Evolutionary conservation across 768 basidiomycete genomes (phyloP).

Genomic region (Favolaschia claudopus): DNA sequence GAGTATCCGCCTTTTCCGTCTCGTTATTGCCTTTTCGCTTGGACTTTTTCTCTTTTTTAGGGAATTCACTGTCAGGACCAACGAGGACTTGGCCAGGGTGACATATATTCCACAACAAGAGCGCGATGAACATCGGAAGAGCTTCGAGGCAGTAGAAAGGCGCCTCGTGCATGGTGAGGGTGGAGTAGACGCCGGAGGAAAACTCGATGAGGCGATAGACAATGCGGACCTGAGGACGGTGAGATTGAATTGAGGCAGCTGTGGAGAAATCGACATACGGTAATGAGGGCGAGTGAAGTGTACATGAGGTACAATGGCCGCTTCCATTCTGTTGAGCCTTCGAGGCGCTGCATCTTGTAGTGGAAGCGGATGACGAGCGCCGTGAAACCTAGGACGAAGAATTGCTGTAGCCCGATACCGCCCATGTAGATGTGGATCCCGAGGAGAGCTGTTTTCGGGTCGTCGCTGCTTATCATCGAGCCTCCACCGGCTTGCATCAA

Average conservation of each 20-base stretch:
- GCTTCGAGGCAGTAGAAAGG: constrained; percentile 32
- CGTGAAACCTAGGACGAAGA: constrained; percentile 31
- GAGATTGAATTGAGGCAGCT: neutral
- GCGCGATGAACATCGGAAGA: constrained; percentile 30
- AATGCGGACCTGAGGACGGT: constrained; percentile 24
- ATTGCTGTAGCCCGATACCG: constrained; percentile 33
- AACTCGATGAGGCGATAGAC: constrained; percentile 33
- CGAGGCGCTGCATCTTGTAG: constrained; percentile 13
- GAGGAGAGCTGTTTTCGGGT: neutral
- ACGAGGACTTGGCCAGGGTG: constrained; percentile 32
- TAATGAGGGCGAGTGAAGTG: constrained; percentile 29
- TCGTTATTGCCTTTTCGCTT: too few species aligned
- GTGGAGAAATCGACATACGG: constrained; percentile 11
- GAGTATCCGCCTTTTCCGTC: neutral
- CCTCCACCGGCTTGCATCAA: constrained; percentile 30
- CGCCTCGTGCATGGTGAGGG: constrained; percentile 27
- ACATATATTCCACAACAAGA: constrained; percentile 24
- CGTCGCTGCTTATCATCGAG: constrained; percentile 7
- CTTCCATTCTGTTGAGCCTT: constrained; percentile 23
- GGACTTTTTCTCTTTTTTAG: constrained; percentile 20
- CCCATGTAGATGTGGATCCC: constrained; percentile 35
- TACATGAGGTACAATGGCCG: constrained; percentile 29
- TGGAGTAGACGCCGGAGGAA: constrained; percentile 25
- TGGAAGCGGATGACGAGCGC: constrained; percentile 28
- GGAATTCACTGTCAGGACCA: constrained; percentile 31